phyloP scores from a whole-genome alignment of 352 stramenopile genomes.

The Pythium aristosporum region DNA sequence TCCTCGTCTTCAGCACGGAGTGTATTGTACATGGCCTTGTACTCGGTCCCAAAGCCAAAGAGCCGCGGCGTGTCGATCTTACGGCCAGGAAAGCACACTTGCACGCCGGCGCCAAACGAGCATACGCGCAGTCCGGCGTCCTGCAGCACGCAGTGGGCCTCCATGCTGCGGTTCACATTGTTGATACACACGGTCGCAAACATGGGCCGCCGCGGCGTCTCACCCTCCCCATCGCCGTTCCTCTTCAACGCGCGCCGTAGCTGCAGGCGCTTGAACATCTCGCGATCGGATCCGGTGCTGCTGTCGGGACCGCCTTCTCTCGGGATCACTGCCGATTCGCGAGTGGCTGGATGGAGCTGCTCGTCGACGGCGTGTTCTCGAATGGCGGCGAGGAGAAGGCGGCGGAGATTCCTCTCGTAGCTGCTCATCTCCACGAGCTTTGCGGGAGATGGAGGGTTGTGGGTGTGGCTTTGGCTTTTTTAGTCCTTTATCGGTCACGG shows the following conservation, averaged over 20 bases:
- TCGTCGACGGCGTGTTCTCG: constrained; percentile 5
- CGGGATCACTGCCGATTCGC: not conserved
- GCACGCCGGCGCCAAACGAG: constrained; percentile 45
- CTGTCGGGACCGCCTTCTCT: not conserved
- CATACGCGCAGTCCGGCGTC: constrained; percentile 39
- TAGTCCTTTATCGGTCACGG: constrained; percentile 6
- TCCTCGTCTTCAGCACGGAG: constrained; percentile 35
- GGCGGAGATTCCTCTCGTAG: not conserved
- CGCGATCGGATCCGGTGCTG: not conserved
- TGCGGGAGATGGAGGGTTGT: not conserved
- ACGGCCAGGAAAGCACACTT: constrained; percentile 45
- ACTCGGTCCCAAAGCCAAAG: constrained; percentile 51
- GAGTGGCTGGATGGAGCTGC: not conserved
- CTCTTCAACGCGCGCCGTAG: constrained; percentile 20
- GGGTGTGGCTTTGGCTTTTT: constrained; percentile 3
- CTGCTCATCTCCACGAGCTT: constrained; percentile 13
- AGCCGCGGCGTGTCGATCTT: constrained; percentile 21
- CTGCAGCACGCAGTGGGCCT: constrained; percentile 49
- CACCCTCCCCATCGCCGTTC: not conserved
- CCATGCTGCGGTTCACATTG: constrained; percentile 67
- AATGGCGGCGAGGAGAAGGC: not conserved
- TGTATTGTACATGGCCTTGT: constrained; percentile 47
- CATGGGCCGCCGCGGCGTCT: constrained; percentile 2
- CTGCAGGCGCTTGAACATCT: constrained; percentile 22
- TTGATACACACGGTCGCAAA: constrained; percentile 63